Percentiles rank a stretch among this genome's conserved stretches.
These are phyloP conservation scores for Nigrospora sphaerica DNA, from an alignment of 2,329 filamentous ascomycete species.

Conservation along the genomic window DNA sequence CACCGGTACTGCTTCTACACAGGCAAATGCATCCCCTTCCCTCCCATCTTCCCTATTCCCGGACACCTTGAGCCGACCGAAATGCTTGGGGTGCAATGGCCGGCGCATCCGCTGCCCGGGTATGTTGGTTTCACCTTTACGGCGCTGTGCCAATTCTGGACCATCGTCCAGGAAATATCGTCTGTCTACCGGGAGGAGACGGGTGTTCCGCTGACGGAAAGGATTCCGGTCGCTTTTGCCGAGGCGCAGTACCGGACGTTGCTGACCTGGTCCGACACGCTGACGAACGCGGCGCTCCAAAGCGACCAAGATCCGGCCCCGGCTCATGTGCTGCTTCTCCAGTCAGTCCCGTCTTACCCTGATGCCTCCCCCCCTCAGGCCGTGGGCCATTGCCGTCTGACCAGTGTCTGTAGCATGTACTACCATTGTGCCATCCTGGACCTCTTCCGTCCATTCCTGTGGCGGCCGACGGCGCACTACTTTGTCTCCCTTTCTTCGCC, in stretches of 20 bases:
- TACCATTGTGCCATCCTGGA: not conserved
- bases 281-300: not conserved
- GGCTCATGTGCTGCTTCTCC: not conserved
- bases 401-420: not conserved
- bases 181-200: not conserved
- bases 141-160: conserved; percentile 7
- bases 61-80: not conserved
- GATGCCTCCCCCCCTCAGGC: not conserved
- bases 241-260: conserved; percentile 10
- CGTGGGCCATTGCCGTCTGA: not conserved
- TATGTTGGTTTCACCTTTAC: conserved; percentile 11
- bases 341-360: not conserved
- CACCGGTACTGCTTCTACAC: no score
- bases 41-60: no score
- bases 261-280: conserved; percentile 10
- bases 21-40: no score
- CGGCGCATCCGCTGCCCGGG: conserved; percentile 4
- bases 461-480: not conserved
- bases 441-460: not conserved
- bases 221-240: conserved; percentile 6
- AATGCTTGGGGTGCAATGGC: not conserved
- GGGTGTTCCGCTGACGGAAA: not conserved
- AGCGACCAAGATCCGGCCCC: not conserved
- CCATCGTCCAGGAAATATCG: conserved; percentile 6
- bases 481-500: not conserved